Conservation (phyloP, 1,284 basidiomycete species). For the Ceratobasidium sp. region DNA sequence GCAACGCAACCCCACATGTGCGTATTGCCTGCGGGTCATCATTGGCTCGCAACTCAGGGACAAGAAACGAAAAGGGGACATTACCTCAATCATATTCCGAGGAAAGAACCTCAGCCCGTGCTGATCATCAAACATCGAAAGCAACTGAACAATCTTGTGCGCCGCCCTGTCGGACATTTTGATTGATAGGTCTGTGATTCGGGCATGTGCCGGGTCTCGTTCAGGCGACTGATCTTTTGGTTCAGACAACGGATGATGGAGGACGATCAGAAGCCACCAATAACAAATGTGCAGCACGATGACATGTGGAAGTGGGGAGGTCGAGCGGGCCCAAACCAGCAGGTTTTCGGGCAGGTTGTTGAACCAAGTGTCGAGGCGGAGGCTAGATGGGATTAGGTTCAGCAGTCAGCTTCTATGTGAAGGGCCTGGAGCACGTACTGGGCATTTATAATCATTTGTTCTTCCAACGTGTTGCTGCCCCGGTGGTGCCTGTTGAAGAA, state of each 20-base stretch:
- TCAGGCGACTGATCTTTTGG: background rate
- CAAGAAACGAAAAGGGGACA: background rate
- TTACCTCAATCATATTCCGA: constrained; percentile 1
- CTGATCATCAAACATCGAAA: constrained; percentile 50
- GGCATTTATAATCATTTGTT: constrained; percentile 28
- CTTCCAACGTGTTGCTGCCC: background rate
- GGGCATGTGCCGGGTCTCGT: constrained; percentile 55
- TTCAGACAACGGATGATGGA: constrained; percentile 74
- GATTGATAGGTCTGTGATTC: constrained; percentile 56
- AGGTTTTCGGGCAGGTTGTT: constrained; percentile 65
- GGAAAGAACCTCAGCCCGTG: constrained; percentile 44
- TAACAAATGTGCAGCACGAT: constrained; percentile 73
- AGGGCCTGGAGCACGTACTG: background rate
- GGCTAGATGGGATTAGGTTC: constrained; percentile 55
- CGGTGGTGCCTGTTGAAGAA: background rate
- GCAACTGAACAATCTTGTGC: constrained; percentile 71
- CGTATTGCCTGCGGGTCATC: background rate
- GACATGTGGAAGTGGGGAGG: constrained; percentile 68
- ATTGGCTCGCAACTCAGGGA: background rate
- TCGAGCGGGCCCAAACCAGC: constrained; percentile 62
- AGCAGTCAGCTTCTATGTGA: background rate
- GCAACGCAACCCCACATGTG: constrained; percentile 2
- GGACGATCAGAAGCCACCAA: constrained; percentile 73
- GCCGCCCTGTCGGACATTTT: constrained; percentile 71
- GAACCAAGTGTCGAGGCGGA: constrained; percentile 72